Percentiles rank a stretch among this genome's conserved stretches.
Conservation (phyloP, 805 yeast species). For the Priceomyces fermenticarens region DNA sequence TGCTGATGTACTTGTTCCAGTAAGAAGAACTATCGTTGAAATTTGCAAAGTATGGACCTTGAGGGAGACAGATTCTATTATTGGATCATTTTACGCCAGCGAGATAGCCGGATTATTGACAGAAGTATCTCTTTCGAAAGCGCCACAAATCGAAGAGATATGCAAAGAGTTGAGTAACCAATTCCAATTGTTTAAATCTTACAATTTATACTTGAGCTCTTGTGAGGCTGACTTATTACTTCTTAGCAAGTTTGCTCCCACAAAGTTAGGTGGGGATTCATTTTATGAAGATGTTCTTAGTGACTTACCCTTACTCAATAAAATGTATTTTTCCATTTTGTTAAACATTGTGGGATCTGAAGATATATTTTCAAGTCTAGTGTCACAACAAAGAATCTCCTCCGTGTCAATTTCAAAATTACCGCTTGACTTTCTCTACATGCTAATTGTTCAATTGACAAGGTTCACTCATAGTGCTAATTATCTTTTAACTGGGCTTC, state of each 20-base stretch:
- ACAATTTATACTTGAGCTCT: slow-evolving; percentile 14
- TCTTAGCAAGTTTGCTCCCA: slow-evolving; percentile 16
- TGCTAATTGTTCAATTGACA: slow-evolving; percentile 19
- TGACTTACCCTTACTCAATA: slow-evolving; percentile 12
- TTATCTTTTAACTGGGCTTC: slow-evolving; percentile 21
- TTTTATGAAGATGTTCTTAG: slow-evolving; percentile 10
- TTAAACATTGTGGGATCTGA: slow-evolving; percentile 19
- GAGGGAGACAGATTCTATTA: slow-evolving; percentile 8
- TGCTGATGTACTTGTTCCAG: slow-evolving; percentile 2
- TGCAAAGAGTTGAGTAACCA: slow-evolving; percentile 7
- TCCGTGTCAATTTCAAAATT: slow-evolving; percentile 10
- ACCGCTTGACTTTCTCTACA: slow-evolving; percentile 20
- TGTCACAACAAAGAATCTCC: slow-evolving; percentile 8
- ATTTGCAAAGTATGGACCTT: slow-evolving; percentile 5
- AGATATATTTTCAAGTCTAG: slow-evolving; percentile 12
- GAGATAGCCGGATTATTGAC: slow-evolving; percentile 21
- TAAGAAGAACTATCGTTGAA: slow-evolving; percentile 7
- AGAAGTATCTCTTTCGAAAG: slow-evolving; percentile 15
- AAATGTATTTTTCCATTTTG: slow-evolving; percentile 23
- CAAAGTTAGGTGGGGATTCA: slow-evolving; percentile 9
- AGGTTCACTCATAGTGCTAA: slow-evolving; percentile 14
- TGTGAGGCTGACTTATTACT: slow-evolving; percentile 18
- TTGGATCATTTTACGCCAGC: slow-evolving; percentile 8
- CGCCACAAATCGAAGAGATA: slow-evolving; percentile 1
- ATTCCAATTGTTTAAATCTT: slow-evolving; percentile 15